Conservation (phyloP, 257 asterid species). For the Nicotiana sylvestris region DNA sequence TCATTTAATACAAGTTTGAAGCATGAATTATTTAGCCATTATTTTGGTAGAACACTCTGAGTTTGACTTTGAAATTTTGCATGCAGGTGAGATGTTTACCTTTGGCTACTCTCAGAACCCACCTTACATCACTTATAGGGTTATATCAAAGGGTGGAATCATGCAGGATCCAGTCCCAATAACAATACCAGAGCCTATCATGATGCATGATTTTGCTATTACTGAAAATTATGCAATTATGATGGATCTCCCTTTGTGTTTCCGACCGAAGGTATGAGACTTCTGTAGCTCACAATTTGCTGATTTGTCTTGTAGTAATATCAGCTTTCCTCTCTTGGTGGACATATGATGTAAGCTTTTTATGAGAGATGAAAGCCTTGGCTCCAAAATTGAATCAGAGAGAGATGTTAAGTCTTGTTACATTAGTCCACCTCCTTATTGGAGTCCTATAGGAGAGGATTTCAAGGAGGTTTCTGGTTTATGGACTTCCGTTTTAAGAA, state of each 20-base stretch:
- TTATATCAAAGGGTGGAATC: slow-evolving; percentile 78
- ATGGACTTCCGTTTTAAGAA: neutral
- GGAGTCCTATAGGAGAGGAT: slow-evolving; percentile 1
- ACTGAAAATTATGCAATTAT: slow-evolving; percentile 92
- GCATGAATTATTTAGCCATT: neutral
- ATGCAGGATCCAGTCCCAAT: slow-evolving; percentile 97
- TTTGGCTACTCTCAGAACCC: slow-evolving; percentile 76
- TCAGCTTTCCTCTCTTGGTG: neutral
- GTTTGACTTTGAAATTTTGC: slow-evolving; percentile 20
- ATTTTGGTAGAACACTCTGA: neutral
- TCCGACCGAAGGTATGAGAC: slow-evolving; percentile 68
- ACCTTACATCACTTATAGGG: slow-evolving; percentile 87
- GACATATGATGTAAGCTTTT: neutral
- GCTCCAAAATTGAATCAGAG: neutral
- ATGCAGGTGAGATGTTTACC: slow-evolving; percentile 94
- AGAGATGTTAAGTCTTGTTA: neutral
- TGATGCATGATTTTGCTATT: slow-evolving; percentile 99
- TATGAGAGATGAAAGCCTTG: neutral
- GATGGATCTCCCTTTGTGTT: slow-evolving; percentile 87
- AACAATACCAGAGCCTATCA: slow-evolving; percentile 69
- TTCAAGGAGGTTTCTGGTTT: neutral
- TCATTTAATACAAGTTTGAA: neutral
- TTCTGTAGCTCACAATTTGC: slow-evolving; percentile 7
- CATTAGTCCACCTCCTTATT: neutral
- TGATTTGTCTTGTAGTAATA: neutral